Percentiles rank a stretch among this genome's conserved stretches.
These are phyloP conservation scores for Fusarium sp. DNA, from an alignment of 2,329 filamentous ascomycete genomes.

Conservation along the genomic window DNA sequence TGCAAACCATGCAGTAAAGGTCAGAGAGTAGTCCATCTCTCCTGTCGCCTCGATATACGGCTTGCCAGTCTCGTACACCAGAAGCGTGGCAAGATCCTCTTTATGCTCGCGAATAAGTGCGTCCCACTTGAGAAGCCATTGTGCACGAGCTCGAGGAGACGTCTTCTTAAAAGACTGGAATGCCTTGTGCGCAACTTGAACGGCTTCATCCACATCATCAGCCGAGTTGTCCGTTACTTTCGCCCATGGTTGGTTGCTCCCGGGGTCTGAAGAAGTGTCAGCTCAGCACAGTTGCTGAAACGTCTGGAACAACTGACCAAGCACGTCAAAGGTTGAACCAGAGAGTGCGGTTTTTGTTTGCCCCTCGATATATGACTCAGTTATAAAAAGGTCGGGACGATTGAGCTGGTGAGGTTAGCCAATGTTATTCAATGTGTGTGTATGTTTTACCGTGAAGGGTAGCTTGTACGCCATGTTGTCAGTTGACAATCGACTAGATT, in stretches of 20 bases:
- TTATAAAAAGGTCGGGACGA: slow-evolving; percentile 7
- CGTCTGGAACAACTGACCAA: not conserved
- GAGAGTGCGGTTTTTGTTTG: not conserved
- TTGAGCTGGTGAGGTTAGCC: slow-evolving; percentile 1
- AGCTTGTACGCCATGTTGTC: not conserved
- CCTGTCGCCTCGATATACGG: slow-evolving; percentile 67
- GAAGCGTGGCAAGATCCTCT: slow-evolving; percentile 58
- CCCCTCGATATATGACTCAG: slow-evolving; percentile 9
- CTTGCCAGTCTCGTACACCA: slow-evolving; percentile 70
- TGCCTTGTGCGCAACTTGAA: slow-evolving; percentile 51
- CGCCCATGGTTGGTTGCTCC: slow-evolving; percentile 11
- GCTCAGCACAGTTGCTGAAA: not conserved
- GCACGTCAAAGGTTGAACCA: slow-evolving; percentile 11
- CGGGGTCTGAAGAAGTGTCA: slow-evolving; percentile 14
- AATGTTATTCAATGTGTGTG: fast-evolving
- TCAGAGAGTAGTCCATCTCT: slow-evolving; percentile 69
- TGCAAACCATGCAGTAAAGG: slow-evolving; percentile 71
- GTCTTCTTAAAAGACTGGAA: slow-evolving; percentile 58
- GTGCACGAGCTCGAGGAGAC: slow-evolving; percentile 53
- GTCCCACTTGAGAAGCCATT: slow-evolving; percentile 57
- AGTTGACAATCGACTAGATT: fast-evolving
- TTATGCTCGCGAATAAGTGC: slow-evolving; percentile 54
- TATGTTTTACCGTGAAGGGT: slow-evolving; percentile 3
- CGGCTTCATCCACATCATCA: slow-evolving; percentile 51
- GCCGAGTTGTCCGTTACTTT: slow-evolving; percentile 12